A percentile compares a stretch with the other conserved stretches of the same genome.
Evolutionary conservation across 306 rosid species (phyloP).

Genomic region (Acmispon strigosus): DNA sequence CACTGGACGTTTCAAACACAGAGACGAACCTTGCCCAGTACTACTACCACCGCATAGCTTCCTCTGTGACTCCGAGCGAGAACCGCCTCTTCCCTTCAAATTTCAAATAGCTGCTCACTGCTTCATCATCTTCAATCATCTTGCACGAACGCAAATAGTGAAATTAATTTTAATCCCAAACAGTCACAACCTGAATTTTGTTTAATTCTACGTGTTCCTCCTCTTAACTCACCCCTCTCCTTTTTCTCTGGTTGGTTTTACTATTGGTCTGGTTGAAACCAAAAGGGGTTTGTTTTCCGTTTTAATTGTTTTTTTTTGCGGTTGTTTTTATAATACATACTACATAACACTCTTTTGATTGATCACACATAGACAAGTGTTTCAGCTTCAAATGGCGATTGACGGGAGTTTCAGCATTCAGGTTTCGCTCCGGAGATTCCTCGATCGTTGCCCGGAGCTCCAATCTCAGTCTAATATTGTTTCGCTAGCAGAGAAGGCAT

Average conservation of each 20-base stretch:
- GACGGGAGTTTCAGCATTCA: constrained; percentile 63
- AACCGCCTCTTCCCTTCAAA: neutral
- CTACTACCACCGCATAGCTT: neutral
- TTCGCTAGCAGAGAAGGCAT: constrained; percentile 38
- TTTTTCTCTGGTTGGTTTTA: too few species aligned
- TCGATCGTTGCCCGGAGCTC: constrained; percentile 73
- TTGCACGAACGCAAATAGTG: neutral
- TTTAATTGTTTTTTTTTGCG: neutral
- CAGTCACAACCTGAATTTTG: neutral
- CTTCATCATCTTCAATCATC: neutral
- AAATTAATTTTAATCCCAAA: neutral
- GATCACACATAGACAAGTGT: neutral
- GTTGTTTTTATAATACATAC: neutral
- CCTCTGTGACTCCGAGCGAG: neutral
- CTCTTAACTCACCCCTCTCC: neutral
- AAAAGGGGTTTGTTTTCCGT: neutral
- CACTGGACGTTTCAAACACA: too few species aligned
- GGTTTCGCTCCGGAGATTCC: constrained; percentile 54
- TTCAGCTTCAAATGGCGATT: constrained; percentile 46
- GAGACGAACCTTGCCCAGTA: neutral
- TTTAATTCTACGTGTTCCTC: neutral
- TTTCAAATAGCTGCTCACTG: neutral
- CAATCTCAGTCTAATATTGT: constrained; percentile 31
- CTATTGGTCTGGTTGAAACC: neutral
- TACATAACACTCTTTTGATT: neutral